Evolutionary conservation across 1,284 basidiomycete genomes (phyloP).

Genomic region (Ganoderma lingzhi): DNA sequence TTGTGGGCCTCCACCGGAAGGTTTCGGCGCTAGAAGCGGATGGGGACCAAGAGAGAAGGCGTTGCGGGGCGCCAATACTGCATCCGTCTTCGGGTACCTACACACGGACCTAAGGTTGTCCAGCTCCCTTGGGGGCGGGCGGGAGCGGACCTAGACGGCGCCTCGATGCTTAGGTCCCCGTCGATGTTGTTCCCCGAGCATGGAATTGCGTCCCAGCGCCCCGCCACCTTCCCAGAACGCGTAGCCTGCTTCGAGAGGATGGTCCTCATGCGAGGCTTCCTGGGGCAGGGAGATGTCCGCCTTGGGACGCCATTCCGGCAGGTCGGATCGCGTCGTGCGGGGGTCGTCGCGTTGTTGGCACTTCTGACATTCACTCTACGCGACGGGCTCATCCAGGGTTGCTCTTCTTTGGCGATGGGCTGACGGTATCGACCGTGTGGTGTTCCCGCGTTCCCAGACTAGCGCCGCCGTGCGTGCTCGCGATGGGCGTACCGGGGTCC

Average conservation of each 20-base stretch:
- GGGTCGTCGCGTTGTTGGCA: constrained; percentile 81
- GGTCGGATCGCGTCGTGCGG: constrained; percentile 58
- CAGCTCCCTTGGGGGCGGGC: neutral
- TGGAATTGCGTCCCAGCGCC: neutral
- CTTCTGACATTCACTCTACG: constrained; percentile 6
- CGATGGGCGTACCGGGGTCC: neutral
- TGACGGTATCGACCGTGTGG: constrained; percentile 7
- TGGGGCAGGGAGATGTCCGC: neutral
- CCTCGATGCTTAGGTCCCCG: neutral
- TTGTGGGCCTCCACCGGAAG: neutral
- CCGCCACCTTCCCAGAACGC: neutral
- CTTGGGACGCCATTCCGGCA: neutral
- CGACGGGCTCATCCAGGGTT: constrained; percentile 1
- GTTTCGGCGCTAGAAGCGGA: constrained; percentile 68
- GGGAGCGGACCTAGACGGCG: neutral
- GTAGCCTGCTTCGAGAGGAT: neutral
- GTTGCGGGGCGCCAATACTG: neutral
- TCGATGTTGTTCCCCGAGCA: constrained; percentile 1
- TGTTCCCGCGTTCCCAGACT: constrained; percentile 14
- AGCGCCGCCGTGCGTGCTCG: constrained; percentile 8
- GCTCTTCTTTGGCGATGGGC: constrained; percentile 18
- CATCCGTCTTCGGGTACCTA: constrained; percentile 9
- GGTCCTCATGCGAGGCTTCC: constrained; percentile 1
- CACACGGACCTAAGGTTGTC: neutral
- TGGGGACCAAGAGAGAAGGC: constrained; percentile 28